phyloP scores from a whole-genome alignment of 768 basidiomycete genomes.

The Agaricus subrufescens region DNA sequence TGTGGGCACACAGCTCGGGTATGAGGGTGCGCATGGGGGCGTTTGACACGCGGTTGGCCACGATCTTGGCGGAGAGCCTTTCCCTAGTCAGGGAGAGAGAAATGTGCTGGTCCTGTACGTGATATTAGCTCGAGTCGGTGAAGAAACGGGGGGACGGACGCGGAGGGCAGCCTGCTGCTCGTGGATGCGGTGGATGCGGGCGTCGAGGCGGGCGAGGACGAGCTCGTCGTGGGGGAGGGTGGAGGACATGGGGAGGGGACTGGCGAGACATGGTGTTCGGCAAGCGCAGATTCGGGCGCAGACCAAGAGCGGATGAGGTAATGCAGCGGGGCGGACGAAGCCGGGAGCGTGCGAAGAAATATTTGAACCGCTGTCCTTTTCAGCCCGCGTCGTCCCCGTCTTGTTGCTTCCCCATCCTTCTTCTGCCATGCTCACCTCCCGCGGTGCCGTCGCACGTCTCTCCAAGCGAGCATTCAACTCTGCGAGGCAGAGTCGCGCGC shows the following conservation, averaged over 20 bases:
- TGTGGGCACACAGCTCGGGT: constrained; percentile 16
- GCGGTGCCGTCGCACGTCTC: constrained; percentile 82
- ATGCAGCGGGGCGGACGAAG: constrained; percentile 29
- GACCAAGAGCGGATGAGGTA: neutral
- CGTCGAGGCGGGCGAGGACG: neutral
- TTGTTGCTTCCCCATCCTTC: constrained; percentile 24
- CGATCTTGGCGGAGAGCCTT: constrained; percentile 14
- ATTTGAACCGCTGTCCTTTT: constrained; percentile 42
- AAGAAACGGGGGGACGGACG: neutral
- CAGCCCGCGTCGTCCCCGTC: constrained; percentile 21
- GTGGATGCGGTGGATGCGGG: neutral
- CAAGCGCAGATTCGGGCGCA: neutral
- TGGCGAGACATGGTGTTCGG: neutral
- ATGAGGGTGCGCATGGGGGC: constrained; percentile 16
- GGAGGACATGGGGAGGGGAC: neutral
- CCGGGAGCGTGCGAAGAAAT: constrained; percentile 46
- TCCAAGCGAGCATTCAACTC: constrained; percentile 78
- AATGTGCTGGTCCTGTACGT: constrained; percentile 1
- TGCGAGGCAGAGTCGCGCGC: constrained; percentile 71
- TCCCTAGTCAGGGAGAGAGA: neutral
- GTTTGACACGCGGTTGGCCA: constrained; percentile 12
- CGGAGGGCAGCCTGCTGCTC: constrained; percentile 1
- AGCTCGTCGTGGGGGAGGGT: neutral
- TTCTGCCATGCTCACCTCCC: constrained; percentile 77
- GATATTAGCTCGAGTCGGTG: neutral